Base-by-base conservation (phyloP, 1,284 basidiomycete species). In the Apiotrichum siamense region DNA sequence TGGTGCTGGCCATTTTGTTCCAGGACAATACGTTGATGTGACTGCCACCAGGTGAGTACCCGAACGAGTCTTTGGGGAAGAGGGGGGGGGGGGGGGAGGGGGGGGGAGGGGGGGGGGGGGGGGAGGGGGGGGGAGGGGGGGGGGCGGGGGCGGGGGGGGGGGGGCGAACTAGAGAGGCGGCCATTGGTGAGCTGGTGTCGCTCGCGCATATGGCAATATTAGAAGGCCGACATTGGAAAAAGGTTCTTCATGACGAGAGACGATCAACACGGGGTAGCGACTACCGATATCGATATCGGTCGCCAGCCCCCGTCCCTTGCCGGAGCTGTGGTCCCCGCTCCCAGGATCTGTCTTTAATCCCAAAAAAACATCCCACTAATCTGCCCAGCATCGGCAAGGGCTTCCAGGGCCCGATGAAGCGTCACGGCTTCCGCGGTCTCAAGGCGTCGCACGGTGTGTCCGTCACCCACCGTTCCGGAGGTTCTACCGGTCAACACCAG, bases 371-470 rank as follows among this genome's bases (percentile, higher is more conserved):
- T n/a, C n/a, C n/a, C n/a, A 57, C n/a, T 41, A 17, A 54, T 50
- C n/a, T 46, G 25, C 58, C 7, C 62, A 96, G 91, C 4, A 87
- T 93, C 59, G 96, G 96, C 21, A 97, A 97, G 75, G 96, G 96
- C 18, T 97, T 94, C 75, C 87, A 91, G 62, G 96, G 96, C 69
- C 85, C 81, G 40, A 98, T 99, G 96, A 99, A 98, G 75, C 81
- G 91, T 42, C 93, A 90, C 83, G 86, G 86, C 41, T 98, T 96
- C 77, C 82, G 85, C 65, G 96, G 96, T 76, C 77, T 93, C 31
- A 82, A 86, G 50, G 93, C 91, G 2, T 89, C 89, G 74, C 96
- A 99, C 74, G 96, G 96, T 87, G 88, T 90, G 44, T 97, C 96
- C 52, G 73, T 93, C 62, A 90, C 90, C 25, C 96, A 98, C 80